Conservation (phyloP, 805 yeast genomes). For the Cyberlindnera americana region DNA sequence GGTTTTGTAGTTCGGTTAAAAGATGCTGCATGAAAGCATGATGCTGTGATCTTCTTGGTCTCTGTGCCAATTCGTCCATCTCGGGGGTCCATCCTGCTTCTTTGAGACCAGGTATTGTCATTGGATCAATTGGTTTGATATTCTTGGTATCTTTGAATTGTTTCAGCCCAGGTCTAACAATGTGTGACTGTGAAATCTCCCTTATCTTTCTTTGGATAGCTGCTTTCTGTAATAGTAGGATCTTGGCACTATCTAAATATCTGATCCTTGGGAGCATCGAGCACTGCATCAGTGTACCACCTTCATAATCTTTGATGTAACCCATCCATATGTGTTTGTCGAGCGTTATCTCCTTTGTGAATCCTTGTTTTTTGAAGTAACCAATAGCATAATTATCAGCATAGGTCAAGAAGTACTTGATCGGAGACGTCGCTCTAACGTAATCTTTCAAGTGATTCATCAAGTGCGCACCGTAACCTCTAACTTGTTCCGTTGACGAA, state of each 20-base stretch:
- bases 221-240: conserved; percentile 83
- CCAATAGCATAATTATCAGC: conserved; percentile 99
- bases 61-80: conserved; percentile 94
- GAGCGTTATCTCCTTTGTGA: conserved; percentile 88
- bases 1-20: conserved; percentile 83
- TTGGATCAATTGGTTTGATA: conserved; percentile 65
- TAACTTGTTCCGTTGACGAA: conserved; percentile 93
- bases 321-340: conserved; percentile 95
- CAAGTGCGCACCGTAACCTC: conserved; percentile 98
- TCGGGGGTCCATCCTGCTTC: conserved; percentile 99
- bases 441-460: conserved; percentile 98
- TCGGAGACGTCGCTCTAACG: conserved; percentile 81
- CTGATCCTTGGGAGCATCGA: conserved; percentile 86
- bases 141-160: conserved; percentile 52
- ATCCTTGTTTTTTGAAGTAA: conserved; percentile 96
- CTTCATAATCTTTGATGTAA: conserved; percentile 97
- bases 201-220: conserved; percentile 84
- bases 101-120: conserved; percentile 80
- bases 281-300: conserved; percentile 98
- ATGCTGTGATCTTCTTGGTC: conserved; percentile 93
- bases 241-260: conserved; percentile 84
- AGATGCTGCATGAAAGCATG: conserved; percentile 89
- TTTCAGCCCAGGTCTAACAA: conserved; percentile 77
- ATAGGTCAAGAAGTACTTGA: conserved; percentile 85
- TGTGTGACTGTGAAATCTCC: conserved; percentile 71